A percentile compares a stretch with the other conserved stretches of the same genome.
Evolutionary conservation across 225 moss, liverwort and hornwort species (phyloP).

Genomic region (Physcomitrellopsis africana): DNA sequence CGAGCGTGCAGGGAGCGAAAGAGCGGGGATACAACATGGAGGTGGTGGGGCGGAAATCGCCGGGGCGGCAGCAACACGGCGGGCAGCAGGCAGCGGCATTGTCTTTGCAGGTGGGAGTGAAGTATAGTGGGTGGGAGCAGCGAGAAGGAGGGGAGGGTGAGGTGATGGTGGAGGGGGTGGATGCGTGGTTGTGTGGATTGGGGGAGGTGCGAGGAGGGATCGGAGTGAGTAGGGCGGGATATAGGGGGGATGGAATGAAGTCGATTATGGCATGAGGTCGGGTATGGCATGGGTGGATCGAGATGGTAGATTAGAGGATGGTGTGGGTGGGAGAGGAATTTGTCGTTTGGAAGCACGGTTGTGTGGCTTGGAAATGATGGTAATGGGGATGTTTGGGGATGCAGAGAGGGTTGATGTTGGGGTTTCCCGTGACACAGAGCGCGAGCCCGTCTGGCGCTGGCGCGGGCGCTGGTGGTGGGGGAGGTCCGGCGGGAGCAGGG

Average conservation of each 20-base stretch:
- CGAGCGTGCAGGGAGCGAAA: conserved; percentile 58
- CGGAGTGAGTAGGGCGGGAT: too few relatives aligned
- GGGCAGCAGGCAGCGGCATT: conserved; percentile 41
- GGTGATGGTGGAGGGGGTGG: background rate
- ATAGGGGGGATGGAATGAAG: too few relatives aligned
- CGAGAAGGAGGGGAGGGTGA: too few relatives aligned
- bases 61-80: conserved; percentile 55
- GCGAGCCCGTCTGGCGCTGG: conserved; percentile 43
- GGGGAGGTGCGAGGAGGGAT: too few relatives aligned
- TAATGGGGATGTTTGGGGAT: background rate
- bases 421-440: conserved; percentile 49
- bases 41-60: conserved; percentile 55
- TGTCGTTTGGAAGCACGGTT: background rate
- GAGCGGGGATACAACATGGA: conserved; percentile 65
- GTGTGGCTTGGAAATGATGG: background rate
- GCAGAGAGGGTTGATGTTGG: conserved; percentile 56
- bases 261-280: too few relatives aligned
- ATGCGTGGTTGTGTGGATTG: background rate
- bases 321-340: too few relatives aligned
- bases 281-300: too few relatives aligned
- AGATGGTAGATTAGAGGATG: too few relatives aligned
- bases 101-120: conserved; percentile 57
- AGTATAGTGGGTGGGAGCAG: background rate
- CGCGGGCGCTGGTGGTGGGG: conserved; percentile 33
- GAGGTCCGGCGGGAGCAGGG: conserved; percentile 18